Percentiles rank a stretch among this genome's conserved stretches.
phyloP scores from a whole-genome alignment of 768 basidiomycete genomes.

The Mycena albidolilacea region DNA sequence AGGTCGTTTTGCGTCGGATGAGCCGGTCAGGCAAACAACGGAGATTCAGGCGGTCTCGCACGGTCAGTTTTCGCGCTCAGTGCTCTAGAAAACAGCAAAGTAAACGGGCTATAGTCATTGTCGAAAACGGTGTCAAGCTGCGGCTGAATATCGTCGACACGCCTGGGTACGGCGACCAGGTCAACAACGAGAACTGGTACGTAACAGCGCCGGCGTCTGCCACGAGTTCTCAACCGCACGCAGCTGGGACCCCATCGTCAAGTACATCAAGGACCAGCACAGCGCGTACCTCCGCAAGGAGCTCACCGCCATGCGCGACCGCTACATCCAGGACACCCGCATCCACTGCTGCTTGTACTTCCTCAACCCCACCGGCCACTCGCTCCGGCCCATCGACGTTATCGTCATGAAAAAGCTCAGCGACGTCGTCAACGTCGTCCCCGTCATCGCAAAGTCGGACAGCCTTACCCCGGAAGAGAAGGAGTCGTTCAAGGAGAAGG shows the following conservation, averaged over 20 bases:
- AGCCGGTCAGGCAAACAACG: slow-evolving; percentile 94
- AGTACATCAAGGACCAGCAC: slow-evolving; percentile 99
- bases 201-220: slow-evolving; percentile 44
- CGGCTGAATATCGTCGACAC: slow-evolving; percentile 99
- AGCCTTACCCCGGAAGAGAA: slow-evolving; percentile 94
- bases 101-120: slow-evolving; percentile 75
- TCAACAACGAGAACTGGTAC: slow-evolving; percentile 99
- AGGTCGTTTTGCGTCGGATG: slow-evolving; percentile 90
- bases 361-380: slow-evolving; percentile 99
- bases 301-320: slow-evolving; percentile 98
- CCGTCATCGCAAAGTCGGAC: slow-evolving; percentile 99
- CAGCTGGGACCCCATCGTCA: slow-evolving; percentile 99
- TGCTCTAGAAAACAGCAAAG: background rate
- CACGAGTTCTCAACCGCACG: slow-evolving; percentile 13
- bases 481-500: slow-evolving; percentile 93
- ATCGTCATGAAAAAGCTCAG: slow-evolving; percentile 99
- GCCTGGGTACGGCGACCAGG: slow-evolving; percentile 97
- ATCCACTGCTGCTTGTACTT: slow-evolving; percentile 99
- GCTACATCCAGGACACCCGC: slow-evolving; percentile 97
- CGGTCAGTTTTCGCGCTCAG: slow-evolving; percentile 67
- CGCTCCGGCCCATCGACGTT: slow-evolving; percentile 95
- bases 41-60: slow-evolving; percentile 97
- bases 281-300: slow-evolving; percentile 99
- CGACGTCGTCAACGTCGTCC: slow-evolving; percentile 99
- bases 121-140: slow-evolving; percentile 95